These are phyloP conservation scores for Rhododendron molle DNA, from an alignment of 148 eudicot species.

Conservation along the genomic window DNA sequence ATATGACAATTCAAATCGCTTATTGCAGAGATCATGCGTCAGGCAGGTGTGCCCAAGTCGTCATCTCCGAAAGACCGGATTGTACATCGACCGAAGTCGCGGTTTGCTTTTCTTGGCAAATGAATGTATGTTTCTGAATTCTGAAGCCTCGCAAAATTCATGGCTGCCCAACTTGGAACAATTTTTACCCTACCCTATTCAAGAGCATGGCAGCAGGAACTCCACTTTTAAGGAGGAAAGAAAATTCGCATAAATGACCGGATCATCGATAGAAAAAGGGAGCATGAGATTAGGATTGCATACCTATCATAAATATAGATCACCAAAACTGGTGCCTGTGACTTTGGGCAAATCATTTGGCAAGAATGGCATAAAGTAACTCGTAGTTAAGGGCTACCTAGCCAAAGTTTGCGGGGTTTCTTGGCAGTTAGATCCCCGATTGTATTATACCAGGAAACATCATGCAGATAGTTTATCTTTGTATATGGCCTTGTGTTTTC, in stretches of 20 bases:
- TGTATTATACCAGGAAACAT: constrained; percentile 1
- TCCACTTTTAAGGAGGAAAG: not conserved
- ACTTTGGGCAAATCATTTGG: constrained; percentile 11
- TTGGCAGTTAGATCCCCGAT: constrained; percentile 12
- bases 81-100: constrained; percentile 35
- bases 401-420: constrained; percentile 28
- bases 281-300: not conserved
- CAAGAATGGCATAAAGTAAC: constrained; percentile 14
- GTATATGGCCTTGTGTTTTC: constrained; percentile 1
- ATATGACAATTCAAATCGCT: constrained; percentile 5
- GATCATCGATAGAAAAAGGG: not conserved
- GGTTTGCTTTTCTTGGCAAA: constrained; percentile 50
- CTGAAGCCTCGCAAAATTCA: not conserved
- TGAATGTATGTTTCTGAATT: constrained; percentile 27
- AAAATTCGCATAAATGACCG: not conserved
- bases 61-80: constrained; percentile 66
- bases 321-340: not conserved
- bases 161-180: not conserved
- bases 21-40: constrained; percentile 62
- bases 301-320: not conserved
- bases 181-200: not conserved
- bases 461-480: constrained; percentile 14
- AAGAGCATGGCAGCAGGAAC: not conserved
- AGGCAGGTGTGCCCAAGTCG: constrained; percentile 59
- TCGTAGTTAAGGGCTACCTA: constrained; percentile 16